These are phyloP conservation scores for Friedmanniomyces simplex DNA, from an alignment of 495 filamentous ascomycete genomes.

Conservation along the genomic window DNA sequence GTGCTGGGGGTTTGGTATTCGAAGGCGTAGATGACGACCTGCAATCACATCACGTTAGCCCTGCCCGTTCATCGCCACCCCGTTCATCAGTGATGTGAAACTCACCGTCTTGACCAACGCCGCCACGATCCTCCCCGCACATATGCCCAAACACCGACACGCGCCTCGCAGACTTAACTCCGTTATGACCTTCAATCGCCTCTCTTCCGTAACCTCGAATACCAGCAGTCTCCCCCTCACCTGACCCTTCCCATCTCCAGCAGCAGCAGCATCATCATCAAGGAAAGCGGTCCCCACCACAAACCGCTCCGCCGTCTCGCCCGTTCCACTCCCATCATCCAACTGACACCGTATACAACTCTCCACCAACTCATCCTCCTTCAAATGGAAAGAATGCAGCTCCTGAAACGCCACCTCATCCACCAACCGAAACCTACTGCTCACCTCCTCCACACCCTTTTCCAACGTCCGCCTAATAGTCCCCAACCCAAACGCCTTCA, in stretches of 20 bases:
- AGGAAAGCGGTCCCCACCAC: slow-evolving; percentile 77
- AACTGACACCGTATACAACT: slow-evolving; percentile 71
- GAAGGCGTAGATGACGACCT: slow-evolving; percentile 37
- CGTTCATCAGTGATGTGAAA: background rate
- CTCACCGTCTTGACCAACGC: slow-evolving; percentile 76
- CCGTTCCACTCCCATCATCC: slow-evolving; percentile 42
- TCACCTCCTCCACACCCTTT: slow-evolving; percentile 47
- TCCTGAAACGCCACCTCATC: slow-evolving; percentile 35
- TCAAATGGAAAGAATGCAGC: slow-evolving; percentile 33
- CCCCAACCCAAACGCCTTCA: slow-evolving; percentile 77
- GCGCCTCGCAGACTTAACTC: slow-evolving; percentile 58
- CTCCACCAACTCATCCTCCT: slow-evolving; percentile 69
- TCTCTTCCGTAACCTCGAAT: slow-evolving; percentile 66
- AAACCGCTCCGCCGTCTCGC: slow-evolving; percentile 57
- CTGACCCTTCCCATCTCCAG: slow-evolving; percentile 11
- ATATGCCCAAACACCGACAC: slow-evolving; percentile 65
- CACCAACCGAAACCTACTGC: slow-evolving; percentile 49
- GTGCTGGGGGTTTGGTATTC: slow-evolving; percentile 24
- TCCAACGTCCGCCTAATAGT: slow-evolving; percentile 58
- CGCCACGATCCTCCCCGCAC: slow-evolving; percentile 70
- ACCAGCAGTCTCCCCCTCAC: slow-evolving; percentile 70
- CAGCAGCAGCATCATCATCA: slow-evolving; percentile 39
- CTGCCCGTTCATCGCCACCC: background rate
- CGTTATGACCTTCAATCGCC: slow-evolving; percentile 55
- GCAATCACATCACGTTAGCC: background rate